Evolutionary conservation across 805 yeast species (phyloP).

Genomic region (Pichia exigua): DNA sequence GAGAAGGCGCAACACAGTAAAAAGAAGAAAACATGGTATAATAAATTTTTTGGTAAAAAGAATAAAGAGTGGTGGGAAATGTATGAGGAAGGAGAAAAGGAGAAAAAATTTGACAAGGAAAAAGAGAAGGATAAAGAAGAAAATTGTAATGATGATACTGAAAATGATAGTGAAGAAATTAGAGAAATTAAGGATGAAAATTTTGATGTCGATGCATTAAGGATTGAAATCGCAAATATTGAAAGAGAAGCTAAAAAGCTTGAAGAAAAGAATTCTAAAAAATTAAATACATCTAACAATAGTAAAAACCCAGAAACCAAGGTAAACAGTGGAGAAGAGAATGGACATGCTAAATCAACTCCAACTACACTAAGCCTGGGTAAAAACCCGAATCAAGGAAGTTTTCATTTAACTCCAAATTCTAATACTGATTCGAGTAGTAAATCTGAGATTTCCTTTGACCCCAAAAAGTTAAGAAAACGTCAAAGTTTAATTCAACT

Average conservation of each 20-base stretch:
- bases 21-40: conserved; percentile 38
- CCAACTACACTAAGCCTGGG: background rate
- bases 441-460: background rate
- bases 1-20: conserved; percentile 33
- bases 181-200: conserved; percentile 17
- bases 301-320: background rate
- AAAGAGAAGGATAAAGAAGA: conserved; percentile 7
- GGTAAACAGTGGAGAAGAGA: background rate
- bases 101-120: conserved; percentile 20
- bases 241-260: conserved; percentile 29
- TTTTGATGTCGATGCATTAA: conserved; percentile 39
- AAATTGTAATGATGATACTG: conserved; percentile 8
- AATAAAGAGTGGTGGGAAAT: conserved; percentile 53
- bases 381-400: background rate
- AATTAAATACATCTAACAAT: background rate
- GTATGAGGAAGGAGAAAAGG: conserved; percentile 33
- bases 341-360: background rate
- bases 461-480: background rate
- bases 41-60: conserved; percentile 36
- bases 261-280: conserved; percentile 5
- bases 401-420: conserved; percentile 5
- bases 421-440: background rate
- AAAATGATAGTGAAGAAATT: conserved; percentile 9
- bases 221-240: conserved; percentile 37
- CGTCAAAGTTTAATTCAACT: conserved; percentile 8